Evolutionary conservation across 2,329 filamentous ascomycete species (phyloP).

Genomic region (Hypoxylon sp.): DNA sequence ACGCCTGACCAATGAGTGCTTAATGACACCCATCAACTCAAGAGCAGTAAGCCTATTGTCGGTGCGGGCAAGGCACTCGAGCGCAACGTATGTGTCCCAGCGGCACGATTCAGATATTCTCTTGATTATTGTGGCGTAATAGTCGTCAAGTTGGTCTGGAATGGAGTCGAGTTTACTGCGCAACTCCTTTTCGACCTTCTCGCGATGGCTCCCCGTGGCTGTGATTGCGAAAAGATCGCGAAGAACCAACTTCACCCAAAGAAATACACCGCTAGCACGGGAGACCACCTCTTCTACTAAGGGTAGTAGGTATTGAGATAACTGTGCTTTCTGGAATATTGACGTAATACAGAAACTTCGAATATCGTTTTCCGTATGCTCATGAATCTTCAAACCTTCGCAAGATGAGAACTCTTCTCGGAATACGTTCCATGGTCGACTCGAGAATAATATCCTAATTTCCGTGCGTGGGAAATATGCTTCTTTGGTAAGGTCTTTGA

Average conservation of each 20-base stretch:
- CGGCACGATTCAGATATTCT: background rate
- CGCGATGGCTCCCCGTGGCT: background rate
- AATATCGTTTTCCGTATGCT: constrained; percentile 7
- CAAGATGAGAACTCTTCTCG: background rate
- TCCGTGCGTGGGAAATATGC: background rate
- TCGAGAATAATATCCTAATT: constrained; percentile 7
- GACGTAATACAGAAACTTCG: background rate
- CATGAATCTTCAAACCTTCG: background rate
- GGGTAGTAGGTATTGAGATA: background rate
- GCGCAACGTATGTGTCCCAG: background rate
- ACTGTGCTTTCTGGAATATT: background rate
- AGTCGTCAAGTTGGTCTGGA: constrained; percentile 1
- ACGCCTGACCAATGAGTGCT: background rate
- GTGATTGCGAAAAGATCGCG: constrained; percentile 7
- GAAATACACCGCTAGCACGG: constrained; percentile 6
- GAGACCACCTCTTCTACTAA: constrained; percentile 6
- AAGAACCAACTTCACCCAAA: constrained; percentile 13
- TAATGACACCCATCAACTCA: background rate
- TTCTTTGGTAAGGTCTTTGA: constrained; percentile 2
- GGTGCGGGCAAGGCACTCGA: background rate
- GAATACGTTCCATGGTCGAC: constrained; percentile 9
- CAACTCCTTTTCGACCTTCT: background rate
- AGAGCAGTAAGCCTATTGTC: background rate
- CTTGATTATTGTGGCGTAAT: background rate
- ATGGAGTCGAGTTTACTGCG: background rate